These are phyloP conservation scores for Colletotrichum endophyticum DNA, from an alignment of 2,329 filamentous ascomycete species.

Conservation along the genomic window DNA sequence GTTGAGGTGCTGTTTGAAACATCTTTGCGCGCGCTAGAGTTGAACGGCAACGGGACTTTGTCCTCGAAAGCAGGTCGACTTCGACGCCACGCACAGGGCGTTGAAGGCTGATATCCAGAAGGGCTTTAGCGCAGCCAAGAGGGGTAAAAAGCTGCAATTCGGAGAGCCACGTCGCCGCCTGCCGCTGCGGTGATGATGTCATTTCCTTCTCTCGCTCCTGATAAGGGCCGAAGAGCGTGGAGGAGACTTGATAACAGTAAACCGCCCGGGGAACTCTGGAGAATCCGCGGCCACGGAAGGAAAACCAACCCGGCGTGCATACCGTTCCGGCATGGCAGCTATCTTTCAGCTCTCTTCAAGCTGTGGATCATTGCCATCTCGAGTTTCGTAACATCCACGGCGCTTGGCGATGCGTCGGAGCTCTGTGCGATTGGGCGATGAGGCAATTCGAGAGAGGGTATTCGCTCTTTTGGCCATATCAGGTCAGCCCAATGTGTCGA, in stretches of 20 bases:
- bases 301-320: background rate
- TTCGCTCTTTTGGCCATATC: background rate
- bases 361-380: slow-evolving; percentile 1
- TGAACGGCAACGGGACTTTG: background rate
- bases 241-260: background rate
- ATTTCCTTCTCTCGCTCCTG: background rate
- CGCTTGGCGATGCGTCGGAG: background rate
- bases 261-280: background rate
- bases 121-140: background rate
- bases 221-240: background rate
- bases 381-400: background rate
- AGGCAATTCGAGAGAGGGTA: background rate
- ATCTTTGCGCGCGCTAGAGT: slow-evolving; percentile 6
- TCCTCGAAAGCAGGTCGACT: background rate
- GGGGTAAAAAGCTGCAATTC: background rate
- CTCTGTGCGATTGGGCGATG: background rate
- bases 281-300: background rate
- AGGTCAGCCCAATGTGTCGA: background rate
- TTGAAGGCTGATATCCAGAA: background rate
- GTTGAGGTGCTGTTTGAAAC: slow-evolving; percentile 8
- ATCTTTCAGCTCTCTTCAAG: background rate
- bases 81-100: slow-evolving; percentile 6
- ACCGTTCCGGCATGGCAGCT: background rate
- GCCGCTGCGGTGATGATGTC: slow-evolving; percentile 4
- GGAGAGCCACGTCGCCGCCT: slow-evolving; percentile 6